Evolutionary conservation across 495 filamentous ascomycete species (phyloP).

Genomic region (Friedmanniomyces simplex): DNA sequence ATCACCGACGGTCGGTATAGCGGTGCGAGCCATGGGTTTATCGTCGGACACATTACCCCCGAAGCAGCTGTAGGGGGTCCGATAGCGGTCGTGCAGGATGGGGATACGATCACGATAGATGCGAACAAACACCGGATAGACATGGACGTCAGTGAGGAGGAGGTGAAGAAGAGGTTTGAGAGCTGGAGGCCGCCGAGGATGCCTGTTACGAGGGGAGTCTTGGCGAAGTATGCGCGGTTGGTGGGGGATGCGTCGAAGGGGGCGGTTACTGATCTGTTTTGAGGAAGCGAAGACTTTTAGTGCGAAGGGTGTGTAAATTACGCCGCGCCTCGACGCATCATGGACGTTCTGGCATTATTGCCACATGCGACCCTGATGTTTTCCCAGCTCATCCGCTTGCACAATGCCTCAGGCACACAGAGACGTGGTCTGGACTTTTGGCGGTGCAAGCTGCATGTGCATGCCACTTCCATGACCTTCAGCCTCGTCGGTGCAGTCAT

Average conservation of each 20-base stretch:
- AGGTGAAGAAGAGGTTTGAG: constrained; percentile 55
- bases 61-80: constrained; percentile 81
- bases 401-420: too few species aligned
- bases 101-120: constrained; percentile 79
- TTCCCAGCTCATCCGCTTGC: too few species aligned
- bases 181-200: constrained; percentile 65
- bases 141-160: constrained; percentile 65
- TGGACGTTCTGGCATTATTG: too few species aligned
- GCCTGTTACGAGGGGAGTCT: constrained; percentile 69
- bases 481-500: neutral
- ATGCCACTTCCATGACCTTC: neutral
- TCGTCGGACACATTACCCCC: constrained; percentile 88
- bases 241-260: constrained; percentile 67
- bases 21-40: constrained; percentile 89
- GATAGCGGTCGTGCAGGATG: constrained; percentile 68
- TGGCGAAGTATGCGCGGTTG: constrained; percentile 80
- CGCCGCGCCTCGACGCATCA: neutral
- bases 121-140: constrained; percentile 65
- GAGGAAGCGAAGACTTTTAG: too few species aligned
- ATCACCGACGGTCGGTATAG: constrained; percentile 91
- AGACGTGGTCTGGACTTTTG: too few species aligned
- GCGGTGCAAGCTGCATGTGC: neutral
- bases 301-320: neutral
- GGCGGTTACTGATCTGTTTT: constrained; percentile 38
- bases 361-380: too few species aligned